Evolutionary conservation across 2,329 filamentous ascomycete genomes (phyloP).

Genomic region (Botryotinia globosa): DNA sequence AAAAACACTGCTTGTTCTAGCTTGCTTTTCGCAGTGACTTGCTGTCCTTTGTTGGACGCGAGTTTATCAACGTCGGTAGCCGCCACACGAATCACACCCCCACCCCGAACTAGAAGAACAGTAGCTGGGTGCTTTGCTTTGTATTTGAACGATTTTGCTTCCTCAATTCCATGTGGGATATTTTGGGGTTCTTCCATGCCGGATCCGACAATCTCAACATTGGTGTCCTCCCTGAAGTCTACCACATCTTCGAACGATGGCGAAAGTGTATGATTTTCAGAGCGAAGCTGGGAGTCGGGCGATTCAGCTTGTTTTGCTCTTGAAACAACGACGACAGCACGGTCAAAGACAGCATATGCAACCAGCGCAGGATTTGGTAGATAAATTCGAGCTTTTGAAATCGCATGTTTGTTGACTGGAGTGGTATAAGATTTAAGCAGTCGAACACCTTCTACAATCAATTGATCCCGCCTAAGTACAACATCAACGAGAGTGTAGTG

Average conservation of each 20-base stretch:
- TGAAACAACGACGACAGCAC: slow-evolving; percentile 74
- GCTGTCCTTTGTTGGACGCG: slow-evolving; percentile 54
- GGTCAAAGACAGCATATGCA: slow-evolving; percentile 77
- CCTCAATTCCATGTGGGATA: slow-evolving; percentile 43
- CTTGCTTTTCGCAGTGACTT: slow-evolving; percentile 80
- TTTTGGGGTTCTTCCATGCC: slow-evolving; percentile 59
- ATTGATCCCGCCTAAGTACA: slow-evolving; percentile 53
- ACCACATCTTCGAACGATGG: slow-evolving; percentile 82
- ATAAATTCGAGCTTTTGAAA: slow-evolving; percentile 63
- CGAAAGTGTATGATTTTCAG: slow-evolving; percentile 61
- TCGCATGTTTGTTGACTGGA: slow-evolving; percentile 42
- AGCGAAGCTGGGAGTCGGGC: slow-evolving; percentile 72
- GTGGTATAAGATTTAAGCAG: slow-evolving; percentile 64
- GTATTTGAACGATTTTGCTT: slow-evolving; percentile 49
- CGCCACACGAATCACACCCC: slow-evolving; percentile 58
- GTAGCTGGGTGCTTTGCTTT: slow-evolving; percentile 60
- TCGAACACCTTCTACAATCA: slow-evolving; percentile 63
- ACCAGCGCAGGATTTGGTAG: slow-evolving; percentile 76
- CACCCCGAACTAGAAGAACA: slow-evolving; percentile 61
- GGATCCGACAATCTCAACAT: slow-evolving; percentile 62
- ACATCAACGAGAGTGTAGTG: slow-evolving; percentile 77
- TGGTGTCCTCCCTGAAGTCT: slow-evolving; percentile 66
- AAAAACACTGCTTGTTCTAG: slow-evolving; percentile 95
- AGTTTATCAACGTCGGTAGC: slow-evolving; percentile 60
- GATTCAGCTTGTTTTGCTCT: slow-evolving; percentile 65